Evolutionary conservation across 2,329 filamentous ascomycete species (phyloP).

Genomic region (Colletotrichum sidae): DNA sequence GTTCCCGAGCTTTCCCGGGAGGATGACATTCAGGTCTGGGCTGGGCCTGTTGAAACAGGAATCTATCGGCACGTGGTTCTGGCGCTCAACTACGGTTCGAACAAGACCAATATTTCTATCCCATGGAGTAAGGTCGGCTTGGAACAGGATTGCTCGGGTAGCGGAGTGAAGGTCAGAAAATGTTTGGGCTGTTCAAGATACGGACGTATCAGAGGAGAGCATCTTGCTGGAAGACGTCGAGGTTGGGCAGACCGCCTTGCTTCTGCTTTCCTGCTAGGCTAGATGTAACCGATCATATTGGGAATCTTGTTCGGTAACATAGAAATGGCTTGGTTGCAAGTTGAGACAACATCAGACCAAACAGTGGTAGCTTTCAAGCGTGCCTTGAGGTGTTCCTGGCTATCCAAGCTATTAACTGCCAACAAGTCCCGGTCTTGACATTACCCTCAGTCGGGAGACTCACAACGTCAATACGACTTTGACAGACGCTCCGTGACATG

Average conservation of each 20-base stretch:
- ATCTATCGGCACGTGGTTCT: slow-evolving; percentile 28
- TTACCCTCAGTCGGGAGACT: no score
- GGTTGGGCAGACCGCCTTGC: slow-evolving; percentile 19
- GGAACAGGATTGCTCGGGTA: not conserved
- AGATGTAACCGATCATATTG: not conserved
- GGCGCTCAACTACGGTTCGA: slow-evolving; percentile 37
- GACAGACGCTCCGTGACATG: no score
- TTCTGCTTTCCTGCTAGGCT: slow-evolving; percentile 12
- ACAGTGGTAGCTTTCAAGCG: no score
- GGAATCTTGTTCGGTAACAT: not conserved
- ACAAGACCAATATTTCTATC: slow-evolving; percentile 30
- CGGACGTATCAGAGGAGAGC: not conserved
- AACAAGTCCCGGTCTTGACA: no score
- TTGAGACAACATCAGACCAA: no score
- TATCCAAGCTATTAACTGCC: no score
- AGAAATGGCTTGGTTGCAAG: no score
- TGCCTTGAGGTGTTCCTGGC: no score
- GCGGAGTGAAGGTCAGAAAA: slow-evolving; percentile 12
- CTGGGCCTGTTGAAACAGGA: slow-evolving; percentile 39
- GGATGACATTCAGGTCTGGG: slow-evolving; percentile 44
- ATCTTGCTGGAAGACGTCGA: slow-evolving; percentile 1
- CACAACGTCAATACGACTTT: no score
- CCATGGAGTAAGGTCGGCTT: slow-evolving; percentile 16
- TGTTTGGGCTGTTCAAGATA: slow-evolving; percentile 19
- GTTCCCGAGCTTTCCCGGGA: slow-evolving; percentile 41